A percentile compares a stretch with the other conserved stretches of the same genome.
Evolutionary conservation across 1,139 yeast genomes (phyloP).

Genomic region (Entelexis paramagnoliae): DNA sequence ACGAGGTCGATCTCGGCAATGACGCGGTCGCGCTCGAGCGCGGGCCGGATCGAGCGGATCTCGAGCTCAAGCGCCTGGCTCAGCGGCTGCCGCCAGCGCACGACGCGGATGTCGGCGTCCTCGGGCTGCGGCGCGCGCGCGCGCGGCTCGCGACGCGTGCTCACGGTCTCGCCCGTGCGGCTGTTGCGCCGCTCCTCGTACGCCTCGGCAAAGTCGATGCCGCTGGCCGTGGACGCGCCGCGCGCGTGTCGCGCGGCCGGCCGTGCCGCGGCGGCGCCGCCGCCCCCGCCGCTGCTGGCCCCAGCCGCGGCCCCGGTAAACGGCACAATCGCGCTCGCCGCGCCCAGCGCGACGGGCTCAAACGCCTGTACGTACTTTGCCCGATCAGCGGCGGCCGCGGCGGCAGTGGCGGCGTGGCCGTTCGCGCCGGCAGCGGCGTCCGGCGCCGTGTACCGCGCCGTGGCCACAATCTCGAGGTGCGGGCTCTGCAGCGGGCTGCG

Average conservation of each 20-base stretch:
- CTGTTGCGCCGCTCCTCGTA: slow-evolving; percentile 20
- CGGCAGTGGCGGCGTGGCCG: not conserved
- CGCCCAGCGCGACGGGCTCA: slow-evolving; percentile 13
- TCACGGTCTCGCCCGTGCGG: not conserved
- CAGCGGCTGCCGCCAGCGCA: slow-evolving; percentile 17
- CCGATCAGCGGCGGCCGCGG: too few species aligned
- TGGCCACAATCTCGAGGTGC: slow-evolving; percentile 19
- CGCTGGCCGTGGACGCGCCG: slow-evolving; percentile 9
- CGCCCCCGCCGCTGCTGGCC: not conserved
- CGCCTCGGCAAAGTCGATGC: slow-evolving; percentile 8
- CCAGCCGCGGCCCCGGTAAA: too few species aligned
- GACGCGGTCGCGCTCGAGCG: slow-evolving; percentile 23
- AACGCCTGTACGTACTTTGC: slow-evolving; percentile 10
- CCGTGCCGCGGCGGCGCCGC: not conserved
- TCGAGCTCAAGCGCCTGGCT: slow-evolving; percentile 22
- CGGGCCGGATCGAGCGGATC: slow-evolving; percentile 23
- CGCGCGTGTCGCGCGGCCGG: not conserved
- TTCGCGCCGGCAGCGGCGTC: not conserved
- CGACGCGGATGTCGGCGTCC: slow-evolving; percentile 12
- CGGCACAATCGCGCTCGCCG: too few species aligned
- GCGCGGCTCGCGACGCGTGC: not conserved
- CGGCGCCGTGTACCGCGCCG: slow-evolving; percentile 10
- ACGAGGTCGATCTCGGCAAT: slow-evolving; percentile 23
- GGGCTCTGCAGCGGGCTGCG: slow-evolving; percentile 21
- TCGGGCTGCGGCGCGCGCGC: not conserved